phyloP scores from a whole-genome alignment of 495 filamentous ascomycete species.

The Letharia columbiana region DNA sequence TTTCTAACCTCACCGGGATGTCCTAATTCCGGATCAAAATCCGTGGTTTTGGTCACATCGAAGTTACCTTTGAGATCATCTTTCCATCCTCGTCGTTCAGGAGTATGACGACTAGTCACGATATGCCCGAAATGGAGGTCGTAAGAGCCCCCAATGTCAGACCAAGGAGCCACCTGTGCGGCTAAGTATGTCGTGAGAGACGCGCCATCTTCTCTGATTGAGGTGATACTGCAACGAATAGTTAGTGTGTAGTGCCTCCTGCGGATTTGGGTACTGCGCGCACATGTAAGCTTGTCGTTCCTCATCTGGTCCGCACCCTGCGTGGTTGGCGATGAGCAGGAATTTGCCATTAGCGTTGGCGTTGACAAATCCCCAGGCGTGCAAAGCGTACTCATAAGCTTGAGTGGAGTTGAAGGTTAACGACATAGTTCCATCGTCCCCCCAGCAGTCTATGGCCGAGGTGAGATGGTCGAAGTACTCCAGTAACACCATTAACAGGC shows the following conservation, averaged over 20 bases:
- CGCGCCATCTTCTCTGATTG: constrained; percentile 5
- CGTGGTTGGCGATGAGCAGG: constrained; percentile 33
- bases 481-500: constrained; percentile 31
- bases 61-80: constrained; percentile 1
- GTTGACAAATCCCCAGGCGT: constrained; percentile 30
- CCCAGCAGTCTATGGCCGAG: constrained; percentile 31
- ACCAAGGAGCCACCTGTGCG: background rate
- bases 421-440: constrained; percentile 29
- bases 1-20: background rate
- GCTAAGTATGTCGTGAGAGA: constrained; percentile 10
- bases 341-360: constrained; percentile 27
- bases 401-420: constrained; percentile 29
- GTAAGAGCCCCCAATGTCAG: constrained; percentile 11
- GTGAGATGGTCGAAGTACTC: constrained; percentile 33
- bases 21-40: background rate
- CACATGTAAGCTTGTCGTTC: constrained; percentile 28
- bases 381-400: constrained; percentile 29
- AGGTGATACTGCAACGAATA: constrained; percentile 1
- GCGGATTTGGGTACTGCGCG: background rate
- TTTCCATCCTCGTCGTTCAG: background rate
- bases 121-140: constrained; percentile 12
- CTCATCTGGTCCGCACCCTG: constrained; percentile 31
- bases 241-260: background rate
- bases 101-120: background rate
- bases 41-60: background rate